Evolutionary conservation across 2,329 filamentous ascomycete species (phyloP), one percentile per base, ranked within the genome.

Genomic region (Periconia sp.): DNA sequence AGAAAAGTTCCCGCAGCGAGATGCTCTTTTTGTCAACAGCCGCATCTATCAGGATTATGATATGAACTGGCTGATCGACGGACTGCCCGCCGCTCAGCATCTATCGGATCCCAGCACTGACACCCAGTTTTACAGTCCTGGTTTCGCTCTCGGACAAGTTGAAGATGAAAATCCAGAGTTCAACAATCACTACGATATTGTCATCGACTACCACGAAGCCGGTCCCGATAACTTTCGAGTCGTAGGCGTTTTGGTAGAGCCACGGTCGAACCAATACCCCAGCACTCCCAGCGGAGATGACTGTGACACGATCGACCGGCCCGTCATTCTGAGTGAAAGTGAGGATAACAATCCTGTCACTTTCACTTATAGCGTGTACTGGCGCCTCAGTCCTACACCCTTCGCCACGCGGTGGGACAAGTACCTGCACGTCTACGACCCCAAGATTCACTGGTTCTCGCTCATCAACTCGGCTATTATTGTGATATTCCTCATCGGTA

Each of bases 341-440:
- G 78, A 82, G 6, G 80, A 79, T 2, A 81, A 83, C 14, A 91
- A 83, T 18, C 77, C 82, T 18, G 90, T 97, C 19, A 84, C 86
- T 2, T 99, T 91, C 79, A 96, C 92, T 6, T 99, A 99, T 78
- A 91, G 89, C 61, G 91, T 97, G 14, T 89, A 88, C 75, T 99
- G 94, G 94, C 84, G 82, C 53, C 85, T 86, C 61, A 97, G 92
- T 0, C 70, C 82, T 1, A 97, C 92, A 1, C 90, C 89, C 1
- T 99, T 96, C 88, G 94, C 94, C 27, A 99, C 94, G 13, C 85
- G 94, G 60, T 99, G 94, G 94, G 94, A 99, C 81, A 97, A 96
- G 76, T 97, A 97, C 72, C 82, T 99, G 35, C 93, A 97, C 69
- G 93, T 99, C 30, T 95, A 92, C 70, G 92, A 97, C 73, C 92